These are phyloP conservation scores for Pythium brassicae DNA, from an alignment of 352 stramenopile species.

Conservation along the genomic window DNA sequence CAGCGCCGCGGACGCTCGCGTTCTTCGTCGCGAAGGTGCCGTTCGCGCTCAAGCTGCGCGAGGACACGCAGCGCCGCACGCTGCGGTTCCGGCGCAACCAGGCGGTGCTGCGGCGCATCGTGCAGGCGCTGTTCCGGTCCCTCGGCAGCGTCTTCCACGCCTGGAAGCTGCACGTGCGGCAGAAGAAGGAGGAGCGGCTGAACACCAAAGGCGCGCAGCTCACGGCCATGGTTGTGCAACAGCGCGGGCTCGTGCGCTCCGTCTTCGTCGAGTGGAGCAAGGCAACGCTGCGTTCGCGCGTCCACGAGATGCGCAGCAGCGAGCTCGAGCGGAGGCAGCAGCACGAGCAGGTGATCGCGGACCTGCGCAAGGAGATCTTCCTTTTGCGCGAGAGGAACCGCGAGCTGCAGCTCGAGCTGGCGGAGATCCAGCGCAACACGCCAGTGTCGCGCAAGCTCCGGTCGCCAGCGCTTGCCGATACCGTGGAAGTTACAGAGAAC, in stretches of 20 bases:
- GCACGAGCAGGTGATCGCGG: constrained; percentile 27
- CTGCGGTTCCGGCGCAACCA: constrained; percentile 37
- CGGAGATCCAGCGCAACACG: background rate
- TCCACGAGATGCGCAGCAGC: constrained; percentile 20
- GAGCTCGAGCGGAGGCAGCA: constrained; percentile 19
- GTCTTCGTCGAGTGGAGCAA: constrained; percentile 57
- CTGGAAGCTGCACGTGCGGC: constrained; percentile 34
- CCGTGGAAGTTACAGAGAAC: background rate
- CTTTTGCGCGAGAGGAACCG: constrained; percentile 28
- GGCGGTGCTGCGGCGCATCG: constrained; percentile 37
- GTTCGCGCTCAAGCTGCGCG: constrained; percentile 34
- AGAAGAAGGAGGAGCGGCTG: constrained; percentile 33
- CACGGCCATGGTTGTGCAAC: constrained; percentile 45
- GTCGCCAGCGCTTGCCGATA: background rate
- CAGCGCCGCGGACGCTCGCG: constrained; percentile 24
- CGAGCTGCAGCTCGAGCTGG: constrained; percentile 14
- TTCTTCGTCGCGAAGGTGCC: constrained; percentile 45
- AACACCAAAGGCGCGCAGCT: constrained; percentile 46
- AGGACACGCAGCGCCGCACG: constrained; percentile 27
- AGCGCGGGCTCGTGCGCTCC: constrained; percentile 38
- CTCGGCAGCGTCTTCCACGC: constrained; percentile 52
- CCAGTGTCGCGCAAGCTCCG: constrained; percentile 4
- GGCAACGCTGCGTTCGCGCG: constrained; percentile 15
- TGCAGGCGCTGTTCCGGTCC: constrained; percentile 49
- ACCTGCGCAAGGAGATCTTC: constrained; percentile 37